These are phyloP conservation scores for Coleophoma cylindrospora DNA, from an alignment of 2,329 filamentous ascomycete species.

Conservation along the genomic window DNA sequence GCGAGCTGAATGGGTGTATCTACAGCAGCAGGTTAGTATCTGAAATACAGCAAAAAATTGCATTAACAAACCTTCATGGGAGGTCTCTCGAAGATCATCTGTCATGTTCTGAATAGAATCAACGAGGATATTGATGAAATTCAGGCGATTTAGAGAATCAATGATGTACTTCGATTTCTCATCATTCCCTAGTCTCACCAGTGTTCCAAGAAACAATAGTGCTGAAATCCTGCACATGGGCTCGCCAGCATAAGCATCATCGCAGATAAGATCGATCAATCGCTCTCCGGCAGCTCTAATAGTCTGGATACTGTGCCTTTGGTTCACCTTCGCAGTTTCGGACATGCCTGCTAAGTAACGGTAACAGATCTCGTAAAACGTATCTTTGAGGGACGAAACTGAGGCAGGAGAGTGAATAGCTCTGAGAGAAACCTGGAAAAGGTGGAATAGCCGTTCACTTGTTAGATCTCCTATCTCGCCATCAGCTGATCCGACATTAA, in stretches of 20 bases:
- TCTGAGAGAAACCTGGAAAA: constrained; percentile 82
- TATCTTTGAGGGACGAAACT: constrained; percentile 67
- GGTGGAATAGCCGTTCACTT: constrained; percentile 83
- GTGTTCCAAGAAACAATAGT: constrained; percentile 72
- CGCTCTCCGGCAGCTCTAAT: constrained; percentile 77
- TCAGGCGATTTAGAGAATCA: constrained; percentile 75
- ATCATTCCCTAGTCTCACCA: constrained; percentile 68
- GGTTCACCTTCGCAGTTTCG: constrained; percentile 43
- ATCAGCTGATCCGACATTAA: constrained; percentile 37
- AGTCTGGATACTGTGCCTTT: constrained; percentile 55
- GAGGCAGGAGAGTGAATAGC: constrained; percentile 72
- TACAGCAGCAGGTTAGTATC: too few species aligned
- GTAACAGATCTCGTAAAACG: constrained; percentile 90
- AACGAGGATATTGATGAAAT: constrained; percentile 86
- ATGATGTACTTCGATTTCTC: constrained; percentile 72
- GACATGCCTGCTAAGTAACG: constrained; percentile 72
- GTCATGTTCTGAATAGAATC: constrained; percentile 80
- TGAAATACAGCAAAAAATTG: too few species aligned
- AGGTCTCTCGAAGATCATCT: constrained; percentile 60
- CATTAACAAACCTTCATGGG: constrained; percentile 45
- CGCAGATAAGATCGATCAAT: constrained; percentile 81
- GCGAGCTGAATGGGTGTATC: constrained; percentile 24
- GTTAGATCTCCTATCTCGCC: constrained; percentile 63
- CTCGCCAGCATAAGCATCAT: constrained; percentile 86
- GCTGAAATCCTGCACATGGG: constrained; percentile 79